These are phyloP conservation scores for Suillus tomentosus DNA, from an alignment of 768 basidiomycete species.

Conservation along the genomic window DNA sequence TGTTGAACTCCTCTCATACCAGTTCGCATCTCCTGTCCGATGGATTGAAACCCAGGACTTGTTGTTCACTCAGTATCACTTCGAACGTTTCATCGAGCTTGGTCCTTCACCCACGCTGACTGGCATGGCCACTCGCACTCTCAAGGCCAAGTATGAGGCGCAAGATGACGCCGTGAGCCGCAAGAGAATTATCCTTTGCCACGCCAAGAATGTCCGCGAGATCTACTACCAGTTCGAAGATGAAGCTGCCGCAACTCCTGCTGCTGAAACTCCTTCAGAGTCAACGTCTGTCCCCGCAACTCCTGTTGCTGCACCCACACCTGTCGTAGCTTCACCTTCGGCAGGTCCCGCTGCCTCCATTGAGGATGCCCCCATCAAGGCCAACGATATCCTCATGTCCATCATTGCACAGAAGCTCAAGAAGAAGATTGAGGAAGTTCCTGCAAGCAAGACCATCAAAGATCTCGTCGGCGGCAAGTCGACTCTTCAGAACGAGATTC, in stretches of 20 bases:
- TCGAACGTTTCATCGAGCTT: slow-evolving; percentile 93
- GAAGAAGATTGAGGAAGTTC: slow-evolving; percentile 89
- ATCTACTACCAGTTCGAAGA: slow-evolving; percentile 99
- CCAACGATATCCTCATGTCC: slow-evolving; percentile 80
- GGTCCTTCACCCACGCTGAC: slow-evolving; percentile 96
- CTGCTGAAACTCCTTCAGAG: slow-evolving; percentile 31
- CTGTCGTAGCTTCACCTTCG: slow-evolving; percentile 47
- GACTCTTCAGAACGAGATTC: slow-evolving; percentile 96
- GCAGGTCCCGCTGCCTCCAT: slow-evolving; percentile 71
- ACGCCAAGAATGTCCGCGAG: slow-evolving; percentile 94
- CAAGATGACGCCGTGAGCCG: slow-evolving; percentile 84
- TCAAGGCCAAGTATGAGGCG: slow-evolving; percentile 92
- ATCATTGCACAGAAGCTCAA: slow-evolving; percentile 98
- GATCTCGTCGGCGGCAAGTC: slow-evolving; percentile 99
- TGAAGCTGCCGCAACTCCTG: slow-evolving; percentile 52
- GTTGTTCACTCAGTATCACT: slow-evolving; percentile 81
- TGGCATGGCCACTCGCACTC: slow-evolving; percentile 89
- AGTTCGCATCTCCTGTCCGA: slow-evolving; percentile 96
- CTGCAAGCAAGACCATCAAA: slow-evolving; percentile 93
- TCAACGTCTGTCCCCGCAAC: slow-evolving; percentile 41
- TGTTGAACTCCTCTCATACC: slow-evolving; percentile 95
- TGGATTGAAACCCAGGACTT: slow-evolving; percentile 99
- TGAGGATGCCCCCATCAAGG: slow-evolving; percentile 91
- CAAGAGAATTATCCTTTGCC: slow-evolving; percentile 82
- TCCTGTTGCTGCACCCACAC: slow-evolving; percentile 42